These are phyloP conservation scores for Fusarium virguliforme DNA, from an alignment of 2,329 filamentous ascomycete genomes.

Conservation along the genomic window DNA sequence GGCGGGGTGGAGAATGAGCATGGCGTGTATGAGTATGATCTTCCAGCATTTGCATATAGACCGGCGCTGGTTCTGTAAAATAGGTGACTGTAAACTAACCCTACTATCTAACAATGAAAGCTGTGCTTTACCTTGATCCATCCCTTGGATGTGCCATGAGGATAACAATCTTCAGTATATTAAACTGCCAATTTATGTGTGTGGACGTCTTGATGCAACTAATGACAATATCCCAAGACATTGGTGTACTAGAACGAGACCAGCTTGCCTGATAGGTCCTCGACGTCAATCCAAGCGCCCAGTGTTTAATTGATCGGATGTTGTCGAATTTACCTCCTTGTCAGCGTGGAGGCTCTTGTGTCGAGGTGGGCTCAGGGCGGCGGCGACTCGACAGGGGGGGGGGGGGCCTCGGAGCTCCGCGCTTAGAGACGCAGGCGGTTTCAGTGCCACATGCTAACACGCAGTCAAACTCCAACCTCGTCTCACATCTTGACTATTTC, in stretches of 20 bases:
- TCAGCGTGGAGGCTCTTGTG: slow-evolving; percentile 25
- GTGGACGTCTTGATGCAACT: too few species aligned
- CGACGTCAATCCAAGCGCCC: not conserved
- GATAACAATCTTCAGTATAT: too few species aligned
- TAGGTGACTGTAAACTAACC: slow-evolving; percentile 39
- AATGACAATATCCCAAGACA: not conserved
- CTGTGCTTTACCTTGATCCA: not conserved
- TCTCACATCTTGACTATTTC: slow-evolving; percentile 42
- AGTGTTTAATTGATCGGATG: slow-evolving; percentile 13
- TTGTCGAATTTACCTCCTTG: slow-evolving; percentile 31
- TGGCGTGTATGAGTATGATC: slow-evolving; percentile 35
- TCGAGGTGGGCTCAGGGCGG: slow-evolving; percentile 37
- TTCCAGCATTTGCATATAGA: slow-evolving; percentile 37
- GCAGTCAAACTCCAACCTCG: slow-evolving; percentile 36
- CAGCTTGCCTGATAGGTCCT: not conserved
- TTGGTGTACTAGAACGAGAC: not conserved
- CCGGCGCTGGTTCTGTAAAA: slow-evolving; percentile 37
- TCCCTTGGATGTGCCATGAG: too few species aligned
- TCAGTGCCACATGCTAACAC: slow-evolving; percentile 49
- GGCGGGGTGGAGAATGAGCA: slow-evolving; percentile 25
- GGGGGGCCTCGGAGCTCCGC: slow-evolving; percentile 32
- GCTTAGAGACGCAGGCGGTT: slow-evolving; percentile 49
- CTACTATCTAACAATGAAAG: slow-evolving; percentile 38
- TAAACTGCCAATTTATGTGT: too few species aligned
- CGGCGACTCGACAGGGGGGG: slow-evolving; percentile 39